These are phyloP conservation scores for Scedosporium aurantiacum DNA, from an alignment of 2,329 filamentous ascomycete species.

Conservation along the genomic window DNA sequence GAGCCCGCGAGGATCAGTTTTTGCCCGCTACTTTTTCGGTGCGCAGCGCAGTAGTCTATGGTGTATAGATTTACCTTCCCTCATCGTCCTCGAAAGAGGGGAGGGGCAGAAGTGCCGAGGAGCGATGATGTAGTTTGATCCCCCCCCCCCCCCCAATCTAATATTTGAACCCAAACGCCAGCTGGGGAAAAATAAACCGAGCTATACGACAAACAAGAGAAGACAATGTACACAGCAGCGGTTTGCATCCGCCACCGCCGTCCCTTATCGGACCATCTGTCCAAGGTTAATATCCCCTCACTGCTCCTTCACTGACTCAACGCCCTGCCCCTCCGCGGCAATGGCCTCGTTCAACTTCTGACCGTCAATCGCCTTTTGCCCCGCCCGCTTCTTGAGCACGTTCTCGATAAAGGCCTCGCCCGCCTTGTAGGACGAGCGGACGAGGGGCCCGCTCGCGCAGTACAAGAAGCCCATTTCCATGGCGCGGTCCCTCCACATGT, in stretches of 20 bases:
- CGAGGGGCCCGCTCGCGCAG: constrained; percentile 84
- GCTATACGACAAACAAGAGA: background rate
- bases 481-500: constrained; percentile 80
- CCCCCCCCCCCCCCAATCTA: too few species aligned
- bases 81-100: background rate
- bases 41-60: background rate
- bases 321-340: background rate
- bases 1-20: too few species aligned
- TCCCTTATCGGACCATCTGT: background rate
- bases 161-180: background rate
- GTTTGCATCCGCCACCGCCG: background rate
- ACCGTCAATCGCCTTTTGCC: constrained; percentile 4
- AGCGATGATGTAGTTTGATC: background rate
- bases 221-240: background rate
- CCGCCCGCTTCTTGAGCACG: constrained; percentile 72
- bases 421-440: constrained; percentile 93
- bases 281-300: background rate
- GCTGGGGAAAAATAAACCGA: background rate
- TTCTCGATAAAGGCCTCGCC: constrained; percentile 99
- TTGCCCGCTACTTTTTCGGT: too few species aligned
- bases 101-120: background rate
- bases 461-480: constrained; percentile 95
- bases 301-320: background rate
- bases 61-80: background rate
- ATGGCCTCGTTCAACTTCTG: constrained; percentile 5